Evolutionary conservation across 768 basidiomycete species (phyloP), one percentile per base, ranked within the genome.

Genomic region (Rossbeevera mucosa): DNA sequence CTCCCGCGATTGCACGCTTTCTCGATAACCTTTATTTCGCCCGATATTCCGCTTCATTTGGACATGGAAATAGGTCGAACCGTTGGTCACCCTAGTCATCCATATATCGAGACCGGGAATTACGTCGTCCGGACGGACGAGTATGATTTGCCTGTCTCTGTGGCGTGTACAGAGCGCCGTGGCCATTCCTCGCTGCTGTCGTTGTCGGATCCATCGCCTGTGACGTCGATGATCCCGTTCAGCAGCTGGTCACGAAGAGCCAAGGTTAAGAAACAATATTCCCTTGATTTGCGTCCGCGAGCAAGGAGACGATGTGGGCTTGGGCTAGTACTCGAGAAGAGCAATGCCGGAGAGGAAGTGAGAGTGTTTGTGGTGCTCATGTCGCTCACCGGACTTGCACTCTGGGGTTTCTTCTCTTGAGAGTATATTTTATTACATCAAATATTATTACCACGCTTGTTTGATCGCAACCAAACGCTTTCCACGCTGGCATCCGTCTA

Each of bases 1-100:
- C 86, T 86, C 58, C 88, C 88, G 0, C 83, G 83, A 24, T 72
- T 90, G n/a, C 67, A 73, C 21, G 69, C 74, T 20, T 89, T 89
- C 69, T 74, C 75, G 12, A 75, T 90, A 47, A 78, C 81, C 2
- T 87, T 86, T 68, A 78, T 89, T 45, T 78, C 83, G 0, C 75
- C 77, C 58, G 78, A 80, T 7, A 72, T 80, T 13, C 76, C 78
- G 12, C 64, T 74, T 46, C 75, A 74, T 7, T 73, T 78, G 55
- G 75, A 72, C 11, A 66, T 75, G 45, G 75, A 75, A 22, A 66
- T 73, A 11, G 71, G 71, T 47, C 72, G 74, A 16, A 73, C 53
- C 13, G 44, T 28, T 13, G 59, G 64, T 42, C 55, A 66, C 20
- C 67, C 67, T 2, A 38, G 55, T 7, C 59, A 66, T 42, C 58